A percentile compares a stretch with the other conserved stretches of the same genome.
These are phyloP conservation scores for Boletus subcaerulescens DNA, from an alignment of 768 basidiomycete species.

Conservation along the genomic window DNA sequence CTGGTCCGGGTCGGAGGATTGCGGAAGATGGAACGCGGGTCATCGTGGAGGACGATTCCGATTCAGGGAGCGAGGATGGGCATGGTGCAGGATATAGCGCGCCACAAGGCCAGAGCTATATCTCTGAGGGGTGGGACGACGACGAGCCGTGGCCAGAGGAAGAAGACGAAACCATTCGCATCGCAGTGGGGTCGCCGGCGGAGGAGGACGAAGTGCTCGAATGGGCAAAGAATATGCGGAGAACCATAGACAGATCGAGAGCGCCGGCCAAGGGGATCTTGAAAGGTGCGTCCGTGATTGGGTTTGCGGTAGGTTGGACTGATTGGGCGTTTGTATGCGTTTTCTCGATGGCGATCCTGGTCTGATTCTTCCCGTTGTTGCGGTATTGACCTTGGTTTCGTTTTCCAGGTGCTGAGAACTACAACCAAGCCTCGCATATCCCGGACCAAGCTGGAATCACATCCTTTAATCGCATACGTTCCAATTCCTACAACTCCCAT, in stretches of 20 bases:
- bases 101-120: constrained; percentile 36
- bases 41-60: constrained; percentile 70
- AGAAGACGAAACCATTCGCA: constrained; percentile 72
- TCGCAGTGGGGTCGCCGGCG: constrained; percentile 8
- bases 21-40: constrained; percentile 66
- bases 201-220: constrained; percentile 65
- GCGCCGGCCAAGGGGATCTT: constrained; percentile 81
- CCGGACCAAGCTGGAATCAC: constrained; percentile 39
- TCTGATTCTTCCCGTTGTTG: too few species aligned
- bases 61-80: constrained; percentile 54
- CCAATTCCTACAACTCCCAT: constrained; percentile 76
- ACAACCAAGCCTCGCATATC: constrained; percentile 60
- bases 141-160: constrained; percentile 77
- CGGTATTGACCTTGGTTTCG: too few species aligned
- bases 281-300: constrained; percentile 48
- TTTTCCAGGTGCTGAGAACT: constrained; percentile 58
- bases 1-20: constrained; percentile 44
- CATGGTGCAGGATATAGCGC: constrained; percentile 37
- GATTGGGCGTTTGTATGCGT: constrained; percentile 1
- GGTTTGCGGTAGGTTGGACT: constrained; percentile 2
- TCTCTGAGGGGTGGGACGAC: constrained; percentile 71
- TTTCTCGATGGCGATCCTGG: background rate
- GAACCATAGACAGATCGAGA: constrained; percentile 65
- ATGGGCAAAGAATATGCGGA: constrained; percentile 73
- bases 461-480: constrained; percentile 55